Evolutionary conservation across 257 asterid species (phyloP).

Genomic region (Plectranthus barbatus): DNA sequence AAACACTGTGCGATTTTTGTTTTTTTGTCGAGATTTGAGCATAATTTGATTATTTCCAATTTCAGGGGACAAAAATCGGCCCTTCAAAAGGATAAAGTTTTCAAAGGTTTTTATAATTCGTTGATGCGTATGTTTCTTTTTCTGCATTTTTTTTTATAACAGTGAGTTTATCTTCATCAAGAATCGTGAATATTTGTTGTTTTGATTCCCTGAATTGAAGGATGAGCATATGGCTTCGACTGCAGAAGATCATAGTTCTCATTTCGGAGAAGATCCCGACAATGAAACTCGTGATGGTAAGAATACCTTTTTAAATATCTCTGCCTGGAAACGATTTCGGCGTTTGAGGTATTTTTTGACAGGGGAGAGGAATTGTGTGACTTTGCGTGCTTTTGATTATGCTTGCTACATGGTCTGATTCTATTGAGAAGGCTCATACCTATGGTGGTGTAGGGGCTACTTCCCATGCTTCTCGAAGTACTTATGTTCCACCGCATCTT

Average conservation of each 20-base stretch:
- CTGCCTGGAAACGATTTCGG: constrained; percentile 12
- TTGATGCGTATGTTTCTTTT: background rate
- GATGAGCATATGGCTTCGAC: constrained; percentile 45
- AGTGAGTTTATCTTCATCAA: background rate
- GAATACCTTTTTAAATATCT: background rate
- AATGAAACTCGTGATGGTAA: constrained; percentile 72
- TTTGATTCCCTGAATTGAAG: constrained; percentile 23
- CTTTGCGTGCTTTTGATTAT: constrained; percentile 35
- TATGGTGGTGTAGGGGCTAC: constrained; percentile 34
- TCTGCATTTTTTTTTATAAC: background rate
- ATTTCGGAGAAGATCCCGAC: constrained; percentile 41
- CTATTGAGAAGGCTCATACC: constrained; percentile 47
- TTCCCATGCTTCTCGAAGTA: constrained; percentile 29
- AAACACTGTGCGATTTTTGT: too few relatives aligned
- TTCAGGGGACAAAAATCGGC: constrained; percentile 77
- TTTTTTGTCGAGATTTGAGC: too few relatives aligned
- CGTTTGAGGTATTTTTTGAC: constrained; percentile 15
- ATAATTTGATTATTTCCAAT: constrained; percentile 18
- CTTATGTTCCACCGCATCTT: constrained; percentile 91
- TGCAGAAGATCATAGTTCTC: constrained; percentile 38
- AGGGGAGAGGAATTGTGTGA: constrained; percentile 22
- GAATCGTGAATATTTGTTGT: background rate
- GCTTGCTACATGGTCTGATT: constrained; percentile 86
- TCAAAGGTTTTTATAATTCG: constrained; percentile 65
- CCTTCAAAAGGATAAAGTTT: constrained; percentile 58